Conservation (phyloP, 106 monocot genomes). For the Dendrobium huoshanense region DNA sequence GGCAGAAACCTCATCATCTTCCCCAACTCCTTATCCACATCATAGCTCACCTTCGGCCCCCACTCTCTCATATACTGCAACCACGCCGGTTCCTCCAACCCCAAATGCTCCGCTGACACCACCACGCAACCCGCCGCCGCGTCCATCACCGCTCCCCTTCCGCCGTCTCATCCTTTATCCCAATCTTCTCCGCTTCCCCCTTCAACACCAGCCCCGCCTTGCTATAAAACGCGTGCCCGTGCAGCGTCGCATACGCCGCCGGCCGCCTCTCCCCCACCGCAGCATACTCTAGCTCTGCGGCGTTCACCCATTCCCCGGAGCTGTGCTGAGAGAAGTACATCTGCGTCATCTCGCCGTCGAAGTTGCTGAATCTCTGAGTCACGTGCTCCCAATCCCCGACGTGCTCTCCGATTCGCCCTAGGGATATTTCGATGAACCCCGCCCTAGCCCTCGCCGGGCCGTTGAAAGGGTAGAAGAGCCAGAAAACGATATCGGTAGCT, state of each 20-base stretch:
- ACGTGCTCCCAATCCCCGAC: slow-evolving; percentile 95
- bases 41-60: slow-evolving; percentile 67
- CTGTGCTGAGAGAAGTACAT: slow-evolving; percentile 76
- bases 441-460: slow-evolving; percentile 57
- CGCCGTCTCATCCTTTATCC: slow-evolving; percentile 58
- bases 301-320: slow-evolving; percentile 61
- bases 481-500: slow-evolving; percentile 62
- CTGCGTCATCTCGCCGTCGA: slow-evolving; percentile 48
- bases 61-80: slow-evolving; percentile 57
- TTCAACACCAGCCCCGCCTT: slow-evolving; percentile 55
- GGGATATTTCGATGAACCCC: slow-evolving; percentile 16
- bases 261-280: slow-evolving; percentile 14
- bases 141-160: slow-evolving; percentile 40
- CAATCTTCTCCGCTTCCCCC: slow-evolving; percentile 33
- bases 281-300: slow-evolving; percentile 33
- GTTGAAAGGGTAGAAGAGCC: slow-evolving; percentile 92
- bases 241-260: slow-evolving; percentile 47
- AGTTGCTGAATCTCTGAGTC: slow-evolving; percentile 71
- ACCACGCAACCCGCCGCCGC: slow-evolving; percentile 27
- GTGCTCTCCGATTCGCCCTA: slow-evolving; percentile 75
- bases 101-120: slow-evolving; percentile 50
- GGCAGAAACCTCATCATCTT: slow-evolving; percentile 44
- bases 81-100: slow-evolving; percentile 55
- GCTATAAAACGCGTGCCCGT: slow-evolving; percentile 68
- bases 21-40: slow-evolving; percentile 38